Percentiles rank a stretch among this genome's conserved stretches.
Evolutionary conservation across 306 rosid species (phyloP).

Genomic region (Amphicarpaea edgeworthii): DNA sequence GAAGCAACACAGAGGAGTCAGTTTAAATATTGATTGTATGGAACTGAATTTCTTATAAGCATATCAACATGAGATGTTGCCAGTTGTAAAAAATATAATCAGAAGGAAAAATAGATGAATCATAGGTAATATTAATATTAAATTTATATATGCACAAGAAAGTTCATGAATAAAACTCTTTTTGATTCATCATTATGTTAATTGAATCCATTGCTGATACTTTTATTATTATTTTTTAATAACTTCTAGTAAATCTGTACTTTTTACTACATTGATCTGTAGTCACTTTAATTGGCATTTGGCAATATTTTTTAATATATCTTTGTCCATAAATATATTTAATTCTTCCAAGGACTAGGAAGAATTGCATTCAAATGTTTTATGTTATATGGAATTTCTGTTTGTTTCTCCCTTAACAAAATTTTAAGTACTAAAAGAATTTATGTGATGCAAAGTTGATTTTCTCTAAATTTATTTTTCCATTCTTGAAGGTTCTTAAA

Average conservation of each 20-base stretch:
- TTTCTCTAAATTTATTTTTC: conserved; percentile 44
- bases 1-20: background rate
- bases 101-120: background rate
- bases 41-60: conserved; percentile 1
- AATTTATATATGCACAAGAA: conserved; percentile 4
- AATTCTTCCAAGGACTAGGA: conserved; percentile 18
- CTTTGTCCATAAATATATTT: conserved; percentile 12
- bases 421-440: conserved; percentile 14
- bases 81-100: background rate
- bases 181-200: background rate
- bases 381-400: conserved; percentile 9
- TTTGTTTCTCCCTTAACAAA: conserved; percentile 11
- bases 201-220: background rate
- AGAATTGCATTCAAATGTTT: conserved; percentile 9
- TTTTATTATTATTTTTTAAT: background rate
- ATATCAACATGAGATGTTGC: background rate
- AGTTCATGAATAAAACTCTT: conserved; percentile 7
- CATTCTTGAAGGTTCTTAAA: conserved; percentile 78
- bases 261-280: conserved; percentile 2
- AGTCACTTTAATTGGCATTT: background rate
- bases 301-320: background rate
- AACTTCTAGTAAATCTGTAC: background rate
- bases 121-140: background rate
- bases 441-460: conserved; percentile 25
- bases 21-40: conserved; percentile 5